Evolutionary conservation across 2,329 filamentous ascomycete species (phyloP).

Genomic region (Colletotrichum eleusines): DNA sequence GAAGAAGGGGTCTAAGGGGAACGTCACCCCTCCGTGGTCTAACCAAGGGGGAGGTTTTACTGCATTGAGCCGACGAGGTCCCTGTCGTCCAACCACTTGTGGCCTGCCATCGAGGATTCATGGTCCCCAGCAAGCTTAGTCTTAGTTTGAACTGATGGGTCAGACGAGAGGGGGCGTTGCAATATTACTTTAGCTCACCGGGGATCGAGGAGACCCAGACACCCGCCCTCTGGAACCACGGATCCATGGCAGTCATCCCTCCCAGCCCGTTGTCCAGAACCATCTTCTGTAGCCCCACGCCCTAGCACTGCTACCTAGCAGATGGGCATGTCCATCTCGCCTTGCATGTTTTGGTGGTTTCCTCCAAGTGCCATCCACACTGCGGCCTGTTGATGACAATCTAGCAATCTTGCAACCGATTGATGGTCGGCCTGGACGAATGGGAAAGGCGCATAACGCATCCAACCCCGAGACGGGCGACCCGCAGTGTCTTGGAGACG

Average conservation of each 20-base stretch:
- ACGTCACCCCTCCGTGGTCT: background rate
- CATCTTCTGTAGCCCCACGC: constrained; percentile 4
- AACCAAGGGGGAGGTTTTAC: constrained; percentile 31
- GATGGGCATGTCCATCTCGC: constrained; percentile 41
- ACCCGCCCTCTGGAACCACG: constrained; percentile 29
- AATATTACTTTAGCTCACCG: constrained; percentile 13
- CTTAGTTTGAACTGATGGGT: constrained; percentile 22
- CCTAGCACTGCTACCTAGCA: constrained; percentile 8
- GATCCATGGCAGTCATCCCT: constrained; percentile 30
- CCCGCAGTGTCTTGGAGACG: constrained; percentile 2
- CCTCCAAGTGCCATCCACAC: constrained; percentile 38
- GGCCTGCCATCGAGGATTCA: background rate
- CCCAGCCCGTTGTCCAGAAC: constrained; percentile 9
- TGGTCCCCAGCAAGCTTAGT: constrained; percentile 16
- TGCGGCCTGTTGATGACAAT: constrained; percentile 17
- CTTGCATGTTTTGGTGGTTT: constrained; percentile 41
- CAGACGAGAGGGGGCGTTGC: constrained; percentile 16
- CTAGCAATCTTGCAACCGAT: constrained; percentile 14
- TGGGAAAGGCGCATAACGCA: constrained; percentile 27
- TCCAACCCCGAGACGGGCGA: constrained; percentile 38
- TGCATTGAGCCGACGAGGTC: constrained; percentile 20
- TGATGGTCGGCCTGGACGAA: constrained; percentile 9
- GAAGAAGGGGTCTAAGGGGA: constrained; percentile 33
- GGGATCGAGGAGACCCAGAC: constrained; percentile 22
- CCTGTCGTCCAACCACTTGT: constrained; percentile 22